These are phyloP conservation scores for Talaromyces atroroseus DNA, from an alignment of 2,329 filamentous ascomycete species.

Conservation along the genomic window DNA sequence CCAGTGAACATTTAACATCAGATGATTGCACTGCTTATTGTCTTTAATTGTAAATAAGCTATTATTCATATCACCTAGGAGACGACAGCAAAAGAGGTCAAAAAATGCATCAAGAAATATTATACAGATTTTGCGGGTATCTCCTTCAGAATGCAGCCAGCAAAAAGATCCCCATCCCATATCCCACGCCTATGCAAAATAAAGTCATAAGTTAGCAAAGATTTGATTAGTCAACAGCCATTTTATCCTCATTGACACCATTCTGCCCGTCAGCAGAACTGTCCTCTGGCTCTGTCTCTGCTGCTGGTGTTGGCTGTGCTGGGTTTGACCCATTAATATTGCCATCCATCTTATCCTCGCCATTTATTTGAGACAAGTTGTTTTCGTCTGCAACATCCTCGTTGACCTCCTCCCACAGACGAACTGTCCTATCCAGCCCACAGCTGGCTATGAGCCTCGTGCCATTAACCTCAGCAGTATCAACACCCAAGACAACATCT, in stretches of 20 bases:
- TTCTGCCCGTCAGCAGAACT: background rate
- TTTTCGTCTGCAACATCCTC: slow-evolving; percentile 9
- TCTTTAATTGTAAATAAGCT: too few relatives aligned
- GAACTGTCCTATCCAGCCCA: slow-evolving; percentile 57
- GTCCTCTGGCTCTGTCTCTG: background rate
- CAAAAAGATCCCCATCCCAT: too few relatives aligned
- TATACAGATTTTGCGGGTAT: too few relatives aligned
- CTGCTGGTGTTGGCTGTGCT: background rate
- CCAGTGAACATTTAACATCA: too few relatives aligned
- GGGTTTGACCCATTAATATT: background rate
- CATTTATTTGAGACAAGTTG: slow-evolving; percentile 2
- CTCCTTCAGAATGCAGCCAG: too few relatives aligned
- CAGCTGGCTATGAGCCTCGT: slow-evolving; percentile 54
- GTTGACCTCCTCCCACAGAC: slow-evolving; percentile 55
- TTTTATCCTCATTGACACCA: background rate
- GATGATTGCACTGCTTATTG: too few relatives aligned
- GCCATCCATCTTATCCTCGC: slow-evolving; percentile 2
- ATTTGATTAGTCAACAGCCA: background rate
- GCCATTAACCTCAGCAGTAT: slow-evolving; percentile 51
- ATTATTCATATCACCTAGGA: too few relatives aligned
- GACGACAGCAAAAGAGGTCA: too few relatives aligned
- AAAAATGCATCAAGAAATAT: too few relatives aligned
- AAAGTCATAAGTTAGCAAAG: background rate
- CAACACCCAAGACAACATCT: slow-evolving; percentile 55
- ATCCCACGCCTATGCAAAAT: too few relatives aligned